Evolutionary conservation across 208 protist genomes (phyloP), one percentile per base, ranked within the genome.

Genomic region (Angomonas ambiguus): DNA sequence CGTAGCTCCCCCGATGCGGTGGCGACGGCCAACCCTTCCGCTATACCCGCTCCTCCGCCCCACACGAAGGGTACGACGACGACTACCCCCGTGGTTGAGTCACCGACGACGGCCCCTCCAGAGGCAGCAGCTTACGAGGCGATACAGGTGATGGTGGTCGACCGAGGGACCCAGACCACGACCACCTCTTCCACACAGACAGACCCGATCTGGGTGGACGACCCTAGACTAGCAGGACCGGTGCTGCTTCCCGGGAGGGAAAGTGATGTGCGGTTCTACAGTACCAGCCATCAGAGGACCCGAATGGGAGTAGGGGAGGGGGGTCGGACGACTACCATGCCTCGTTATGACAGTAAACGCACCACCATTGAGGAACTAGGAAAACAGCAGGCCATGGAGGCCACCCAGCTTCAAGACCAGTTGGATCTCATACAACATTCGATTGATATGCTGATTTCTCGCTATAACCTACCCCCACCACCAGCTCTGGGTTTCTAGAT

Each of bases 391-490:
- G 35, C 69, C 1, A 32, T 32, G 10, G 74, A 74, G 25, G 56
- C 77, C 5, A 22, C 42, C 13, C 66, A 57, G 22, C 76, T 94
- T 61, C 76, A 75, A 18, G 69, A 82, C 25, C 80, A 94, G 67
- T 62, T 94, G n/a, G 79, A 80, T 41, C 64, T 85, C 71, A 85
- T 94, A 64, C 85, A 92, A 62, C 82, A 83, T 65, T 83, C 83
- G 2, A 83, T 94, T 63, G 88, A 94, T 57, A 88, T 90, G 76
- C 76, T 94, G 34, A 94, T 94, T 72, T 63, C 81, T 0, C 82
- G 85, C 0, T 94, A 94, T 69, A 89, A 94, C 71, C 77, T 94
- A 2, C 88, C 88, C 11, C 88, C 88, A 11, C 87, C 87, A 13
- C 55, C 63, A 32, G 34, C 22, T 32, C 22, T 35, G 3, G 42